phyloP scores from a whole-genome alignment of 257 asterid genomes.

The Nicotiana otophora region DNA sequence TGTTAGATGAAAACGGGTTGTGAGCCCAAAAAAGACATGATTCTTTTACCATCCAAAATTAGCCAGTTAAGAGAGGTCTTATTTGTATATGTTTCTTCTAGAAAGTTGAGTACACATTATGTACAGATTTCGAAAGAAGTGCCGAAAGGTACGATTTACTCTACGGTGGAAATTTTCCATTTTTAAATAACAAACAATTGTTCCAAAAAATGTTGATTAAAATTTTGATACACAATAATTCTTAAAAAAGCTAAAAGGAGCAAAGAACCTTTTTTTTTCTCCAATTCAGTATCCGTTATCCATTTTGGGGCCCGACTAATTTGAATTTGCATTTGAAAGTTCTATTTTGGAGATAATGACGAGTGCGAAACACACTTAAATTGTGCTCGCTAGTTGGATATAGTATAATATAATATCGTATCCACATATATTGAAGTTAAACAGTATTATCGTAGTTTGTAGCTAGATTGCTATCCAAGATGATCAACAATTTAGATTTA shows the following conservation, averaged over 20 bases:
- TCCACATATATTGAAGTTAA: too few relatives aligned
- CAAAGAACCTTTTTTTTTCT: neutral
- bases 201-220: neutral
- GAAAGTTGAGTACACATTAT: neutral
- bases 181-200: neutral
- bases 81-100: neutral
- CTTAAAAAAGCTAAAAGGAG: neutral
- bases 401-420: too few relatives aligned
- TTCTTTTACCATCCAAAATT: neutral
- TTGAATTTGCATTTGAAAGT: too few relatives aligned
- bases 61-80: neutral
- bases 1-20: neutral
- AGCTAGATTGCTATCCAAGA: too few relatives aligned
- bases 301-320: too few relatives aligned
- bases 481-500: too few relatives aligned
- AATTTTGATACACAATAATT: neutral
- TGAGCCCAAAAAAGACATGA: neutral
- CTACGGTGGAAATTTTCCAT: neutral
- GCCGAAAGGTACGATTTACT: neutral
- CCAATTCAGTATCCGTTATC: too few relatives aligned
- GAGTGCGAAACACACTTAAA: too few relatives aligned
- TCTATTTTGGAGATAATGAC: too few relatives aligned
- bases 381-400: too few relatives aligned
- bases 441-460: too few relatives aligned
- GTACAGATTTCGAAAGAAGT: neutral